Evolutionary conservation across 345 rosid species (phyloP).

Genomic region (Pugionium cornutum): DNA sequence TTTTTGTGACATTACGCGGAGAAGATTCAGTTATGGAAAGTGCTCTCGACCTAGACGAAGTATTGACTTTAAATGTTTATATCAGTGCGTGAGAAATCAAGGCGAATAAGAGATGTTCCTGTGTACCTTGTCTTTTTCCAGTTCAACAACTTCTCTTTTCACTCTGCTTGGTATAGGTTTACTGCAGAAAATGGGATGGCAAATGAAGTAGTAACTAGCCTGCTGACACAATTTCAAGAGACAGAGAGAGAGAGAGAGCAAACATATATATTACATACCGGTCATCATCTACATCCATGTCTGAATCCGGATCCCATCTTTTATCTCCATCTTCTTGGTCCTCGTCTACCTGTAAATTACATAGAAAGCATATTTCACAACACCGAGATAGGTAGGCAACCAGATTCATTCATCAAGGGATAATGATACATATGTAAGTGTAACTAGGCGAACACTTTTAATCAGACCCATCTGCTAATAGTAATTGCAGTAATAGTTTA

Average conservation of each 20-base stretch:
- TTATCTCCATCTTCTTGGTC: slow-evolving; percentile 79
- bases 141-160: slow-evolving; percentile 70
- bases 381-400: slow-evolving; percentile 7
- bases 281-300: slow-evolving; percentile 78
- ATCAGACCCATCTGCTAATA: background rate
- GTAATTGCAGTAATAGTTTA: background rate
- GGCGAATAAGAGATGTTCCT: slow-evolving; percentile 10
- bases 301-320: slow-evolving; percentile 82
- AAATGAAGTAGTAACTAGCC: slow-evolving; percentile 19
- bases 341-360: slow-evolving; percentile 60
- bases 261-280: slow-evolving; percentile 46
- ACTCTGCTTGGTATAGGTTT: slow-evolving; percentile 69
- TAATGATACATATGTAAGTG: slow-evolving; percentile 16
- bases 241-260: background rate
- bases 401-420: slow-evolving; percentile 5
- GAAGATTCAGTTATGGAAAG: slow-evolving; percentile 8
- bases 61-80: slow-evolving; percentile 14
- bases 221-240: background rate
- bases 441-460: background rate
- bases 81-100: slow-evolving; percentile 10
- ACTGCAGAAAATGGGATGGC: slow-evolving; percentile 45
- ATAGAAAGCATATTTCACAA: slow-evolving; percentile 20
- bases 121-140: slow-evolving; percentile 64
- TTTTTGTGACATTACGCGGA: background rate
- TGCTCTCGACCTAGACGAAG: slow-evolving; percentile 19